Evolutionary conservation across 2,329 filamentous ascomycete genomes (phyloP).

Genomic region (Chaetomium strumarium): DNA sequence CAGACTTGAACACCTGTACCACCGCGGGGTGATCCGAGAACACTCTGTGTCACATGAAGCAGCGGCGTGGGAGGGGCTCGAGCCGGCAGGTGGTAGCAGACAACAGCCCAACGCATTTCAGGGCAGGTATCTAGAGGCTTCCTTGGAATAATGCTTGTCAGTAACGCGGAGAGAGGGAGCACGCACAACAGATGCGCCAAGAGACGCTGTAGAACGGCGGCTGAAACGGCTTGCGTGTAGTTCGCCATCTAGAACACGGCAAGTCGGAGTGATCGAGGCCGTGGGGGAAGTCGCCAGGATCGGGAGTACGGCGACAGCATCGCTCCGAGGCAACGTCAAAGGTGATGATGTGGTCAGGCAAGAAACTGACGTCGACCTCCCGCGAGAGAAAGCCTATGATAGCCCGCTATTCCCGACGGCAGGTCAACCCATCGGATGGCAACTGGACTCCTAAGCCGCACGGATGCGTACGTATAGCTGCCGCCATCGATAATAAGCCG

Average conservation of each 20-base stretch:
- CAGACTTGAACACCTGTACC: too few species aligned
- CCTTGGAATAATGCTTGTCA: not conserved
- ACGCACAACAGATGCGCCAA: conserved; percentile 5
- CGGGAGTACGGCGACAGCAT: not conserved
- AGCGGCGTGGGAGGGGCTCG: not conserved
- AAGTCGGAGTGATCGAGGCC: not conserved
- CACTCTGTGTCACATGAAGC: not conserved
- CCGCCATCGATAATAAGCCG: not conserved
- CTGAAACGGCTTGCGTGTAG: conserved; percentile 5
- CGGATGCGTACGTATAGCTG: not conserved
- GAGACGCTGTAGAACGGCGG: not conserved
- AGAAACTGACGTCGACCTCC: not conserved
- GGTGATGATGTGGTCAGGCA: not conserved
- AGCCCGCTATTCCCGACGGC: not conserved
- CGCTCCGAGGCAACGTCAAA: not conserved
- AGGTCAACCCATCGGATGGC: not conserved
- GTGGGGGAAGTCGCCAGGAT: not conserved
- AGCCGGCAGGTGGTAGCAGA: not conserved
- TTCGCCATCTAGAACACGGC: conserved; percentile 2
- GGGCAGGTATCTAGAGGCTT: too few species aligned
- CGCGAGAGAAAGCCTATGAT: not conserved
- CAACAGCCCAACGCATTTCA: not conserved
- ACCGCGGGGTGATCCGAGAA: too few species aligned
- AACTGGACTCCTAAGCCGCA: not conserved
- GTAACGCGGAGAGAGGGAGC: conserved; percentile 9